Conservation (phyloP, 2,329 filamentous ascomycete species). For the Plectosphaerella sp. region DNA sequence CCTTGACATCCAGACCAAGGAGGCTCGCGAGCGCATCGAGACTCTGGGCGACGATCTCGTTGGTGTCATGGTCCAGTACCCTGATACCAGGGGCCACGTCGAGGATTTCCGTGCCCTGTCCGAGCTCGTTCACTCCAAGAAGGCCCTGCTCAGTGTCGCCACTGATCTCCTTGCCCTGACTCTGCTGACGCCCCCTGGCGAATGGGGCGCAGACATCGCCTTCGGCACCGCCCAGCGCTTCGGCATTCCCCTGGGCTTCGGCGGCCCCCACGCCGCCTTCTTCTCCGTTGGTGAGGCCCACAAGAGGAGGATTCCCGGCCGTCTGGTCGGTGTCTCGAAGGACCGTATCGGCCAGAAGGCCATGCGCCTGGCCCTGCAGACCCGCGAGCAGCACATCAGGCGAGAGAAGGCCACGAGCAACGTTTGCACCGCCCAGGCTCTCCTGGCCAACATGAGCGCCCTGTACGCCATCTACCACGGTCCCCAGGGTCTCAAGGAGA, state of each 20-base stretch:
- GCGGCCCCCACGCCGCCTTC: constrained; percentile 95
- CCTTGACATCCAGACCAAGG: constrained; percentile 64
- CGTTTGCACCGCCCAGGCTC: constrained; percentile 90
- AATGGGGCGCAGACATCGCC: constrained; percentile 92
- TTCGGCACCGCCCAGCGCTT: constrained; percentile 91
- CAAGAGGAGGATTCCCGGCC: constrained; percentile 91
- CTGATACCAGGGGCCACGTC: constrained; percentile 80
- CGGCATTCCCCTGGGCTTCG: constrained; percentile 86
- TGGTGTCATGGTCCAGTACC: constrained; percentile 92
- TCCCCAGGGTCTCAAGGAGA: constrained; percentile 74
- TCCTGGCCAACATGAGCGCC: constrained; percentile 92
- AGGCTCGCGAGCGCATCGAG: constrained; percentile 59
- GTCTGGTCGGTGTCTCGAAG: constrained; percentile 86
- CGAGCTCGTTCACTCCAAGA: constrained; percentile 70
- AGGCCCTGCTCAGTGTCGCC: constrained; percentile 78
- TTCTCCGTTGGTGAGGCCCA: constrained; percentile 88
- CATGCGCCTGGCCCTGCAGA: constrained; percentile 81
- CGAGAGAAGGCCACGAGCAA: constrained; percentile 97
- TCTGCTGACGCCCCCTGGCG: constrained; percentile 80
- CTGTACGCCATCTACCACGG: constrained; percentile 95
- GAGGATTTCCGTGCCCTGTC: constrained; percentile 71
- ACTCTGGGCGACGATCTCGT: constrained; percentile 76
- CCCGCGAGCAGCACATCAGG: constrained; percentile 91
- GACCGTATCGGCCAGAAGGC: constrained; percentile 80
- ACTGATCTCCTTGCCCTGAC: constrained; percentile 89